Evolutionary conservation across 306 rosid species (phyloP).

Genomic region (Rosa lucieae): DNA sequence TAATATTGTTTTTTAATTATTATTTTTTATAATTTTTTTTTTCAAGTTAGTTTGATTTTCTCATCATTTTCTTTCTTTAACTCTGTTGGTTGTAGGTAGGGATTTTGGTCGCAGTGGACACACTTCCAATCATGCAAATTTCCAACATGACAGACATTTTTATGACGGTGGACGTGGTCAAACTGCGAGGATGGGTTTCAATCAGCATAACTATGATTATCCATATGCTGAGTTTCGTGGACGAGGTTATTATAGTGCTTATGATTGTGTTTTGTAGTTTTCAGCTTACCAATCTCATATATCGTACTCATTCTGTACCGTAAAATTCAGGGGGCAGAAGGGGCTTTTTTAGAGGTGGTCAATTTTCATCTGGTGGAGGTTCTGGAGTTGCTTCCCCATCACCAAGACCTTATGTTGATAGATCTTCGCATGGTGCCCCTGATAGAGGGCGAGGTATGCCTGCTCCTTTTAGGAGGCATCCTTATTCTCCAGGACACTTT

Average conservation of each 20-base stretch:
- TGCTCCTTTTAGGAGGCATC: constrained; percentile 49
- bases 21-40: background rate
- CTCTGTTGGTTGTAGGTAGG: constrained; percentile 40
- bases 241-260: constrained; percentile 39
- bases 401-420: constrained; percentile 43
- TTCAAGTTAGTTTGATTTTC: constrained; percentile 14
- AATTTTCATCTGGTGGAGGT: constrained; percentile 40
- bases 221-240: constrained; percentile 48
- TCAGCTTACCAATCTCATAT: background rate
- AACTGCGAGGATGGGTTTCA: constrained; percentile 47
- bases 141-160: constrained; percentile 44
- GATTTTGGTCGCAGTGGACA: constrained; percentile 57
- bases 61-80: constrained; percentile 12
- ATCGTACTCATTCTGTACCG: background rate
- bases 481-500: constrained; percentile 36
- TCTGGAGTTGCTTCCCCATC: constrained; percentile 48
- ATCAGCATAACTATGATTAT: constrained; percentile 33
- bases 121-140: constrained; percentile 38
- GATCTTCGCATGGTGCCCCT: constrained; percentile 53
- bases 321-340: constrained; percentile 53
- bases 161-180: constrained; percentile 50
- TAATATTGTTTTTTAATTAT: background rate
- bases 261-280: constrained; percentile 12
- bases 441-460: constrained; percentile 51
- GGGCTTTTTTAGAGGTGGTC: constrained; percentile 44